A percentile compares a stretch with the other conserved stretches of the same genome.
These are phyloP conservation scores for Zymoseptoria brevis DNA, from an alignment of 2,329 filamentous ascomycete species.

Conservation along the genomic window DNA sequence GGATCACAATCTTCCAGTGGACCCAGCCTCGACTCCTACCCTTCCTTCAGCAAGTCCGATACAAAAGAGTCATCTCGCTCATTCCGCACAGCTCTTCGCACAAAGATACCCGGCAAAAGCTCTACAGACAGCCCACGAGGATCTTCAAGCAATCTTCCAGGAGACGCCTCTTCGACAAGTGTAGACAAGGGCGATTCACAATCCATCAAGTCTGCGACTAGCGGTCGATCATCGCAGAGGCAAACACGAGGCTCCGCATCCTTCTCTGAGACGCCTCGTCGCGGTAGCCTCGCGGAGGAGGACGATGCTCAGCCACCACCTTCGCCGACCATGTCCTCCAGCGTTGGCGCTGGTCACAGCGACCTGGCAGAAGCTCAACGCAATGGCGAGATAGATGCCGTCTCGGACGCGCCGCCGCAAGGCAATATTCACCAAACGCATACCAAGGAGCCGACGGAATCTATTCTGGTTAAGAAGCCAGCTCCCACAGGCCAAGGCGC, in stretches of 20 bases:
- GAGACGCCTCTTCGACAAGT: constrained; percentile 42
- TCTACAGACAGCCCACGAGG: constrained; percentile 69
- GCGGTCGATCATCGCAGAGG: constrained; percentile 36
- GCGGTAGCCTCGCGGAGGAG: constrained; percentile 20
- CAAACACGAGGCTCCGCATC: constrained; percentile 15
- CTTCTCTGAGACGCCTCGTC: constrained; percentile 31
- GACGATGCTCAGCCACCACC: constrained; percentile 52
- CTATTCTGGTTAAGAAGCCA: constrained; percentile 72
- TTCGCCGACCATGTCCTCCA: constrained; percentile 76
- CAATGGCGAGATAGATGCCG: constrained; percentile 84
- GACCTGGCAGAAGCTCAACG: constrained; percentile 74
- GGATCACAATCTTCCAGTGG: constrained; percentile 39
- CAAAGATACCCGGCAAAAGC: constrained; percentile 72
- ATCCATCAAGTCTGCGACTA: constrained; percentile 65
- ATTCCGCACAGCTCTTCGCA: constrained; percentile 69
- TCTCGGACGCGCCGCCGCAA: constrained; percentile 81
- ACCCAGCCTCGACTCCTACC: constrained; percentile 71
- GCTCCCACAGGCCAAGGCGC: constrained; percentile 18
- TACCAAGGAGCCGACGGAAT: constrained; percentile 67
- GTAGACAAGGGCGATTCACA: constrained; percentile 63
- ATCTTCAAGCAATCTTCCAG: constrained; percentile 54
- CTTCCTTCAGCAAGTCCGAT: constrained; percentile 84
- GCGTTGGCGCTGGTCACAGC: constrained; percentile 64
- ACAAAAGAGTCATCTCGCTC: constrained; percentile 88
- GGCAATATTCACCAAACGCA: constrained; percentile 49